Conservation (phyloP, 2,329 filamentous ascomycete genomes). For the Colletotrichum sublineola region DNA sequence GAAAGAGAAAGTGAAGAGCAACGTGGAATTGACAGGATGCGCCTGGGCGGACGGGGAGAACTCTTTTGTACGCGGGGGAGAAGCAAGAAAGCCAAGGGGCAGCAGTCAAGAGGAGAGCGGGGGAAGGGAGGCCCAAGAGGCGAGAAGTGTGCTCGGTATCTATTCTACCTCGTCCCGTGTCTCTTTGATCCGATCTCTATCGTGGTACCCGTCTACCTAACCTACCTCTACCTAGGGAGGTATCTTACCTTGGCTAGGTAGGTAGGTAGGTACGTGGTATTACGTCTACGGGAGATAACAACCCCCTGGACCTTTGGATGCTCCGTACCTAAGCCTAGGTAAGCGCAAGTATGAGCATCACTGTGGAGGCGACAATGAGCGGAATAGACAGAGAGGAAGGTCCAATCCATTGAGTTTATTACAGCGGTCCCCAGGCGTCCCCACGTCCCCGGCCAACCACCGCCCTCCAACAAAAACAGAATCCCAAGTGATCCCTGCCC, state of each 20-base stretch:
- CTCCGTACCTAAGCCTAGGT: not conserved
- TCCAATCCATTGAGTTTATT: conserved; percentile 35
- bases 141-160: conserved; percentile 16
- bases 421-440: conserved; percentile 2
- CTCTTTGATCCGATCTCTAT: not conserved
- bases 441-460: conserved; percentile 21
- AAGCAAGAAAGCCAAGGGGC: not conserved
- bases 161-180: conserved; percentile 11
- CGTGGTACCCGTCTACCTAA: too few species aligned
- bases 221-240: not conserved
- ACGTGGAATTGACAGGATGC: not conserved
- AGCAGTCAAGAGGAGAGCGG: not conserved
- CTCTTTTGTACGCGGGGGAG: conserved; percentile 33
- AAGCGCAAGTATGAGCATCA: not conserved
- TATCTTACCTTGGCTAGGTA: too few species aligned
- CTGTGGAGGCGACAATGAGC: not conserved
- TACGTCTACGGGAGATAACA: not conserved
- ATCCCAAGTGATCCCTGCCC: conserved; percentile 1
- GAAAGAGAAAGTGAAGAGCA: conserved; percentile 1
- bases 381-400: conserved; percentile 23
- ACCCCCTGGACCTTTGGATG: not conserved
- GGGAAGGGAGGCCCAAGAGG: not conserved
- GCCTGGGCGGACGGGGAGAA: conserved; percentile 3
- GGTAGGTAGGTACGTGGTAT: too few species aligned
- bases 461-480: not conserved